A percentile compares a stretch with the other conserved stretches of the same genome.
phyloP scores from a whole-genome alignment of 2,329 filamentous ascomycete genomes.

The Zelopaecilomyces penicillatus region DNA sequence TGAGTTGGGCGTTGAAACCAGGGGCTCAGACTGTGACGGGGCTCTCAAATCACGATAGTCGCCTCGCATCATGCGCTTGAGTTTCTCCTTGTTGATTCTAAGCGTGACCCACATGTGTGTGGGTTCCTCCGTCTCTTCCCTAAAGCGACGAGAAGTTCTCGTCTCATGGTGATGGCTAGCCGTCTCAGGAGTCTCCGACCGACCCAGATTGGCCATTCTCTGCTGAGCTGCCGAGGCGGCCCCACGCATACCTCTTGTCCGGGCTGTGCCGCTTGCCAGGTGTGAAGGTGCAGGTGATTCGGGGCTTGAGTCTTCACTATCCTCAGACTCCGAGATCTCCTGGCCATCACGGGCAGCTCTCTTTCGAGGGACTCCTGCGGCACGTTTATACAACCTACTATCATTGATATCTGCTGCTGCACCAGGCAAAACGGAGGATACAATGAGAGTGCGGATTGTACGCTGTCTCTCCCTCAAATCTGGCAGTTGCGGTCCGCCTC shows the following conservation, averaged over 20 bases:
- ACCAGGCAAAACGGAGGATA: slow-evolving; percentile 87
- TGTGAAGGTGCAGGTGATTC: slow-evolving; percentile 78
- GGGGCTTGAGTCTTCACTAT: slow-evolving; percentile 78
- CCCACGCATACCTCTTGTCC: slow-evolving; percentile 81
- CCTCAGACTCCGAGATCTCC: slow-evolving; percentile 78
- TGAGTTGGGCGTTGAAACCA: slow-evolving; percentile 20
- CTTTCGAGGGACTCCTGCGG: slow-evolving; percentile 51
- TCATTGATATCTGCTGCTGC: slow-evolving; percentile 73
- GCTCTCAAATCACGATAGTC: slow-evolving; percentile 32
- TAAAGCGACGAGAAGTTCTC: slow-evolving; percentile 54
- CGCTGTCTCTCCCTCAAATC: slow-evolving; percentile 92
- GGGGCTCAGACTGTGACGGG: slow-evolving; percentile 28
- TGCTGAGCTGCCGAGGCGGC: slow-evolving; percentile 81
- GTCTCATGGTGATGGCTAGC: slow-evolving; percentile 63
- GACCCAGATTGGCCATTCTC: slow-evolving; percentile 71
- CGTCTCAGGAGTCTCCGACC: slow-evolving; percentile 84
- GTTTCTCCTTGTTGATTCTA: slow-evolving; percentile 61
- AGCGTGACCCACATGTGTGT: slow-evolving; percentile 66
- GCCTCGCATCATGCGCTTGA: slow-evolving; percentile 57
- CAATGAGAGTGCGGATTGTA: slow-evolving; percentile 84
- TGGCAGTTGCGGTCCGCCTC: slow-evolving; percentile 87
- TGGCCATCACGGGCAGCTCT: slow-evolving; percentile 46
- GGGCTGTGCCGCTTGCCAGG: slow-evolving; percentile 64
- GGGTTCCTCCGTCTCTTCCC: slow-evolving; percentile 75
- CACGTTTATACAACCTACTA: slow-evolving; percentile 77